phyloP scores from a whole-genome alignment of 805 yeast species.

The Candida piceae region DNA sequence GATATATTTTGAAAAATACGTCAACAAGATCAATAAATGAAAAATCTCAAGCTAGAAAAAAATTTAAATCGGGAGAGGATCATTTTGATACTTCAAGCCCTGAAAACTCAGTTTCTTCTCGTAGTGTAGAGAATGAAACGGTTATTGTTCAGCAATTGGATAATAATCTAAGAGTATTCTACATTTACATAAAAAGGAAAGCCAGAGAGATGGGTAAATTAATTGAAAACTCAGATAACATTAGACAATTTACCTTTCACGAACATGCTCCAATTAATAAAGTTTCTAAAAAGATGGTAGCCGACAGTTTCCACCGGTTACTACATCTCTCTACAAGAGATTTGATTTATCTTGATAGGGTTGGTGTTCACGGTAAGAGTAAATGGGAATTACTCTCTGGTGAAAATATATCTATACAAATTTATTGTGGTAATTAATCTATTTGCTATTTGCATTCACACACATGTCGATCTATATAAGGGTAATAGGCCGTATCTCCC shows the following conservation, averaged over 20 bases:
- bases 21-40: too few relatives aligned
- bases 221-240: constrained; percentile 1
- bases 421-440: too few relatives aligned
- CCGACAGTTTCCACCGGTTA: constrained; percentile 15
- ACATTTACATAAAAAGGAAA: neutral
- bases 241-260: constrained; percentile 10
- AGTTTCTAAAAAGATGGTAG: constrained; percentile 12
- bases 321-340: constrained; percentile 16
- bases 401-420: constrained; percentile 15
- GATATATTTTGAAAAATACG: constrained; percentile 3
- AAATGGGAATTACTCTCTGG: constrained; percentile 23
- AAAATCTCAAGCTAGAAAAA: too few relatives aligned
- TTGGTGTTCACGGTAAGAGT: constrained; percentile 13
- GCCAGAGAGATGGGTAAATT: neutral
- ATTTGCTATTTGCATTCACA: too few relatives aligned
- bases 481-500: too few relatives aligned
- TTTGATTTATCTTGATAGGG: constrained; percentile 10
- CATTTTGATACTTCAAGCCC: constrained; percentile 1
- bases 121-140: neutral
- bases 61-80: neutral
- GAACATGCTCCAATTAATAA: constrained; percentile 8
- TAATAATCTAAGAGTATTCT: neutral
- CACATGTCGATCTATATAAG: too few relatives aligned
- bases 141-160: neutral
- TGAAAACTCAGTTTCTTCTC: neutral